These are phyloP conservation scores for Oryza australiensis DNA, from an alignment of 176 grass and related monocot genomes.

Conservation along the genomic window DNA sequence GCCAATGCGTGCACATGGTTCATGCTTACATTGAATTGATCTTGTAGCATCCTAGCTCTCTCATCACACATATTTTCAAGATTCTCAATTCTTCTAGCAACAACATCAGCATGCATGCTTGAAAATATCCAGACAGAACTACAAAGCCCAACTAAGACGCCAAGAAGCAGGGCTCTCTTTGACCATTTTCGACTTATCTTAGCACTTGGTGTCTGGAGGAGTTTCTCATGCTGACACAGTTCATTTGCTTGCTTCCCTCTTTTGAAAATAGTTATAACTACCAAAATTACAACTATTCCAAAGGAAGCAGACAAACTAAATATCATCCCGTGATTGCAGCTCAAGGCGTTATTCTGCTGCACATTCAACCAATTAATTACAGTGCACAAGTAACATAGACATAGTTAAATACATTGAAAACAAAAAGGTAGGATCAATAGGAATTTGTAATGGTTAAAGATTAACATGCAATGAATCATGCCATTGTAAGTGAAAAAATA, in stretches of 20 bases:
- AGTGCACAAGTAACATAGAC: conserved; percentile 29
- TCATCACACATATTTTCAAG: conserved; percentile 78
- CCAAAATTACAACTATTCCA: conserved; percentile 31
- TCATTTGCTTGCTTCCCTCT: conserved; percentile 35
- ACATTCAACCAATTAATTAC: conserved; percentile 30
- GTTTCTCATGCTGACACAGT: conserved; percentile 43
- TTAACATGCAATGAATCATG: background rate
- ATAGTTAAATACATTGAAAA: conserved; percentile 40
- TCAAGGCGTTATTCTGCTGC: conserved; percentile 28
- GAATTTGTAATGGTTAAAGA: background rate
- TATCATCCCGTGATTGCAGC: conserved; percentile 12
- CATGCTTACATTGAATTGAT: conserved; percentile 96
- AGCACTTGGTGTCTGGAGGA: conserved; percentile 30
- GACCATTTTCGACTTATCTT: conserved; percentile 62
- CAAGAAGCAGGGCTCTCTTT: conserved; percentile 61
- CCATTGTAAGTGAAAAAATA: background rate
- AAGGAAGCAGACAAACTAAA: conserved; percentile 30
- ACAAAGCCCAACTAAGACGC: conserved; percentile 60
- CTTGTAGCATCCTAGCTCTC: conserved; percentile 85
- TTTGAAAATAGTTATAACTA: conserved; percentile 41
- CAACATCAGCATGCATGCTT: conserved; percentile 58
- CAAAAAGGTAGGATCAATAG: conserved; percentile 14
- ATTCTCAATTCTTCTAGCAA: conserved; percentile 65
- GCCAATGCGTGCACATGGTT: conserved; percentile 80
- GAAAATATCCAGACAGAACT: conserved; percentile 66